Base-by-base conservation (phyloP, 2,329 filamentous ascomycete genomes). In the Pseudofabraea citricarpa region DNA sequence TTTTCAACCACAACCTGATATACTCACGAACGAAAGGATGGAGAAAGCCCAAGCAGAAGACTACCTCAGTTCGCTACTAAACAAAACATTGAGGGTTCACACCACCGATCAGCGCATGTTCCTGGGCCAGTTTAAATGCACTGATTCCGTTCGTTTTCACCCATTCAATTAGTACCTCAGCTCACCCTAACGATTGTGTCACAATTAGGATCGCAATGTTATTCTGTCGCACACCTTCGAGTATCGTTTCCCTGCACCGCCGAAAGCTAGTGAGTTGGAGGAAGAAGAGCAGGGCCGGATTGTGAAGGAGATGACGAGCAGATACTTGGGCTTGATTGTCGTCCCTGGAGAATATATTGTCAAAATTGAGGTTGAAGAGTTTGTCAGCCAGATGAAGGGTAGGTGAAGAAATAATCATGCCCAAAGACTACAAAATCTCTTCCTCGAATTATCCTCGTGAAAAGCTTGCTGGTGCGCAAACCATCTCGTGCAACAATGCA, bases 121-220 rank as follows among this genome's bases (percentile, higher is more conserved):
- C 64, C 80, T 90, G 43, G 93, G 93, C 16, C 76, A 82, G 51
- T 87, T 98, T 68, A 96, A 94, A 67, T 98, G 93, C 70, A 96
- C 90, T 22, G 93, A 98, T 70, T 81, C 85, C 47, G 90, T 94
- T 69, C 40, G 77, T 73, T 40, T 29, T 38, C 41, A 29, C 23
- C 37, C 45, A 21, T 27, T 41, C 22, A 22, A 19, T 37, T 22
- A 26, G 22, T 19, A 23, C 31, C 20, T n/a, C n/a, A n/a, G n/a
- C n/a, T n/a, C n/a, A n/a, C n/a, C n/a, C n/a, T n/a, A n/a, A n/a
- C n/a, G n/a, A n/a, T n/a, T n/a, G n/a, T n/a, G n/a, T n/a, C n/a
- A 22, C 20, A n/a, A 40, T 36, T 54, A 95, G 90, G 87, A 95
- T 49, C 80, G 79, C 56, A 96, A 98, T 59, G 76, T 97, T 52